phyloP scores from a whole-genome alignment of 1,139 yeast species.

The Zygotorulaspora mrakii region DNA sequence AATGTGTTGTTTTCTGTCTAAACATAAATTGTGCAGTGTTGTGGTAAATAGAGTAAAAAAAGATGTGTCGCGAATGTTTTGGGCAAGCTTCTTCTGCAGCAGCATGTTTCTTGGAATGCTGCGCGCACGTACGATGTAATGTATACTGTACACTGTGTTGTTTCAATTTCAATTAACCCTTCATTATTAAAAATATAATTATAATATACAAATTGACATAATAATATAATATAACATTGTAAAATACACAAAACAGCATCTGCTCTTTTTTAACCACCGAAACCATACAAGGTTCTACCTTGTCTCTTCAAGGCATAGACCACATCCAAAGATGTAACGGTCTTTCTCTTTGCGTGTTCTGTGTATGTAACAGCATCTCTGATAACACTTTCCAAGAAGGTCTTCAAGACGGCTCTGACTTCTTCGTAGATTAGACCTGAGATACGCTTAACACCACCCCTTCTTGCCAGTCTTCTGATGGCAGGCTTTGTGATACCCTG shows the following conservation, averaged over 20 bases:
- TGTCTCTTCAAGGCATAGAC: slow-evolving; percentile 99
- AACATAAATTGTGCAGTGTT: too few species aligned
- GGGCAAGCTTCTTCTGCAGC: too few species aligned
- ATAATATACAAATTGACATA: slow-evolving; percentile 5
- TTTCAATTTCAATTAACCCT: slow-evolving; percentile 10
- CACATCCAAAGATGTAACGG: slow-evolving; percentile 97
- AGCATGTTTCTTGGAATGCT: too few species aligned
- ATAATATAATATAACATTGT: slow-evolving; percentile 3
- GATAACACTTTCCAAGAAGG: slow-evolving; percentile 94
- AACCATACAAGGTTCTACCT: slow-evolving; percentile 99
- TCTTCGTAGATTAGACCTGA: slow-evolving; percentile 98
- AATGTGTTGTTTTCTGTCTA: too few species aligned
- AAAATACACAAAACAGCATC: neutral
- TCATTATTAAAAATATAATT: slow-evolving; percentile 6
- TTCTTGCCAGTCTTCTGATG: slow-evolving; percentile 99
- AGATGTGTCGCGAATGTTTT: too few species aligned
- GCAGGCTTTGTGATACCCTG: slow-evolving; percentile 99
- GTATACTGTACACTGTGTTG: too few species aligned
- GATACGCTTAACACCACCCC: slow-evolving; percentile 99
- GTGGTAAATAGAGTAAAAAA: too few species aligned
- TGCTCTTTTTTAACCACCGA: slow-evolving; percentile 84
- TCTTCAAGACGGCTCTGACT: slow-evolving; percentile 94
- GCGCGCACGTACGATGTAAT: too few species aligned
- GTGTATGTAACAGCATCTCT: slow-evolving; percentile 99
- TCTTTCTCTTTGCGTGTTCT: slow-evolving; percentile 99